Evolutionary conservation across 345 rosid species (phyloP), one percentile per base, ranked within the genome.

Genomic region (Eucalyptus paniculata): DNA sequence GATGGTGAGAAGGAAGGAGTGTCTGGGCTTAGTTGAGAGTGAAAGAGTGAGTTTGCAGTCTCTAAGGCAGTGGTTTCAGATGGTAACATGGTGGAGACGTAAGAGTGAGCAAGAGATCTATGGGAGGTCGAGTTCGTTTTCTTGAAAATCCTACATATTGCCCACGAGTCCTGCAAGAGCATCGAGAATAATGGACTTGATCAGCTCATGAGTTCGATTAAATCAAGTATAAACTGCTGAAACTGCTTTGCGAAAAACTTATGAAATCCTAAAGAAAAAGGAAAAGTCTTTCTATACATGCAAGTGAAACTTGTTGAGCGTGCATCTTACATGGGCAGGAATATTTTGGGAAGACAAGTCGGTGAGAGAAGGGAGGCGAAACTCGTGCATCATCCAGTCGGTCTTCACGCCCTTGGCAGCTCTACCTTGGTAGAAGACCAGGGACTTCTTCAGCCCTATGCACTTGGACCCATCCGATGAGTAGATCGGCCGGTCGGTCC

Each of bases 341-440:
- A 96, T 89, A 87, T 86, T 91, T 92, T 91, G 89, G 9, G 94
- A 88, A 8, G 90, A 88, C n/a, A 87, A n/a, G 81, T 94, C 95
- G 11, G 93, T 67, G 86, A 95, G 95, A 88, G 97, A 95, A 91
- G 99, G 98, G 65, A 97, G 92, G 80, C 98, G 96, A 89, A 97
- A 97, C 97, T 97, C 99, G 89, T 97, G 99, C 99, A 97, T 97
- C 99, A 97, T 97, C 99, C 99, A 97, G 88, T 97, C 99, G 56
- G 99, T 97, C 93, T 97, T 97, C 89, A 93, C 92, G 50, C 99
- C 99, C 92, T 95, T 97, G 15, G 99, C 96, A 40, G 99, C 99
- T 93, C 97, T 95, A 16, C 99, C 99, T 94, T 92, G 95, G 93
- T 97, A 97, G 92, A 97, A 97, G 62, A 97, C 99, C 26, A 97